Conservation (phyloP, 2,329 filamentous ascomycete genomes). For the Fusarium buxicola region DNA sequence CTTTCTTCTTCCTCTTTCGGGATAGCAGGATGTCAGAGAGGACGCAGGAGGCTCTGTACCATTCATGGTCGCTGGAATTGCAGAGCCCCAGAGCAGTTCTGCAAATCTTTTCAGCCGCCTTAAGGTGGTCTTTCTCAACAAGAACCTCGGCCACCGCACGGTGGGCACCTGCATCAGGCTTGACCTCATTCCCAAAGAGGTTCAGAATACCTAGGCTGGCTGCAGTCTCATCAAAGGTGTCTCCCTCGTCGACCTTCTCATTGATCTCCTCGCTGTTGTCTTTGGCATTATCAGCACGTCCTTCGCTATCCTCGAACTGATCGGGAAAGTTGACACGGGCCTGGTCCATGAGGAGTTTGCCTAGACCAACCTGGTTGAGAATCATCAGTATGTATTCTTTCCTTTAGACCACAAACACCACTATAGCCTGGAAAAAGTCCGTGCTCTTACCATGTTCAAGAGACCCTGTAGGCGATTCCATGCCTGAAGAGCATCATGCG, state of each 20-base stretch:
- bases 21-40: background rate
- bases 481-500: background rate
- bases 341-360: constrained; percentile 7
- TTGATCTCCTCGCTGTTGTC: background rate
- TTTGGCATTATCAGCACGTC: background rate
- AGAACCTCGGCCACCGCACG: constrained; percentile 8
- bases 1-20: background rate
- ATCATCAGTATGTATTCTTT: background rate
- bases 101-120: background rate
- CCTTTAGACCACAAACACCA: too few relatives aligned
- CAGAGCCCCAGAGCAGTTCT: constrained; percentile 6
- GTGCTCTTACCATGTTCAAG: background rate
- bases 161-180: constrained; percentile 20
- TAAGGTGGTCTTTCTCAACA: background rate
- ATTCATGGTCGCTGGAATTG: background rate
- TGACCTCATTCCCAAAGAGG: constrained; percentile 36
- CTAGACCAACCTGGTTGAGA: too few relatives aligned
- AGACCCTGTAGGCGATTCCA: background rate
- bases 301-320: background rate
- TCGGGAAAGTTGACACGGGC: background rate
- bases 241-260: background rate
- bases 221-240: background rate
- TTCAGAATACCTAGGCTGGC: constrained; percentile 32
- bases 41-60: background rate
- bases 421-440: too few relatives aligned